Evolutionary conservation across 1,284 basidiomycete genomes (phyloP).

Genomic region (Puccinia brachypodii): DNA sequence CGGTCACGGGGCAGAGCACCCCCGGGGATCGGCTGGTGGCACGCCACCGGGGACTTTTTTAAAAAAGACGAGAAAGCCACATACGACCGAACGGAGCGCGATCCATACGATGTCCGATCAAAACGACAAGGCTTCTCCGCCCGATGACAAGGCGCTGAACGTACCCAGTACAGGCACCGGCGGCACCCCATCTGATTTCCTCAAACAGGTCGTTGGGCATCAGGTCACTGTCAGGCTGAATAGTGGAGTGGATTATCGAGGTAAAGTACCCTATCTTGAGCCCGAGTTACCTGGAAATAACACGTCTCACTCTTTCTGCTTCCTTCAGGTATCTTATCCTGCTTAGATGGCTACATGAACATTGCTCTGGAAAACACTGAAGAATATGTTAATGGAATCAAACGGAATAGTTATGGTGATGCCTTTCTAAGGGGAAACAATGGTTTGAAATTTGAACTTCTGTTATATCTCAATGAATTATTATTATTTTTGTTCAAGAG

Average conservation of each 20-base stretch:
- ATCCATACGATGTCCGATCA: conserved; percentile 14
- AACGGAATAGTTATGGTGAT: conserved; percentile 88
- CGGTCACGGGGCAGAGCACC: background rate
- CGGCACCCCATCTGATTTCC: conserved; percentile 83
- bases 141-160: conserved; percentile 53
- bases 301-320: background rate
- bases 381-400: conserved; percentile 81
- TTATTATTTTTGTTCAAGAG: background rate
- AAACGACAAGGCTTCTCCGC: conserved; percentile 4
- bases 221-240: conserved; percentile 88
- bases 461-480: background rate
- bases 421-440: conserved; percentile 71
- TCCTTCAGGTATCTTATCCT: conserved; percentile 78
- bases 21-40: background rate
- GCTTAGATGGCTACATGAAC: conserved; percentile 92
- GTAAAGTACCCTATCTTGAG: conserved; percentile 62
- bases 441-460: conserved; percentile 51
- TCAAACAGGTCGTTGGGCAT: conserved; percentile 93
- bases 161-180: conserved; percentile 60
- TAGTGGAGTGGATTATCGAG: conserved; percentile 94
- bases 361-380: conserved; percentile 96
- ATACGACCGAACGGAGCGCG: no score
- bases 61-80: no score
- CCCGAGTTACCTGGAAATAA: background rate
- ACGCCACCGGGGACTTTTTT: background rate